phyloP scores from a whole-genome alignment of 495 filamentous ascomycete species.

The Daldinia bambusicola region DNA sequence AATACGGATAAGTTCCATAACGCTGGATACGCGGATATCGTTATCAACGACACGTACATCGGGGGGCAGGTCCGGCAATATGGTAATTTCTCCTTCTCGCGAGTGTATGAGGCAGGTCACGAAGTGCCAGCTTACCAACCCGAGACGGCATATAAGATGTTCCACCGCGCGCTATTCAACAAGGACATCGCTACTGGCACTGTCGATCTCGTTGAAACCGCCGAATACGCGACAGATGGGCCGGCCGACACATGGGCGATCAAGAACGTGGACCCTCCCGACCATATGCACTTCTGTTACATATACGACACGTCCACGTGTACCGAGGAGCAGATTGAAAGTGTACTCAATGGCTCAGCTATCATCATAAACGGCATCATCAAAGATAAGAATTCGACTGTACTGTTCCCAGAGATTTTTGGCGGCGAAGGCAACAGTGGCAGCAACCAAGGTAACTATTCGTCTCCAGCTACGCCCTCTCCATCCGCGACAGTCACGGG shows the following conservation, averaged over 20 bases:
- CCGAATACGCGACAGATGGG: conserved; percentile 61
- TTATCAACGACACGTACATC: conserved; percentile 56
- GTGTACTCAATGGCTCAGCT: conserved; percentile 57
- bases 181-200: conserved; percentile 72
- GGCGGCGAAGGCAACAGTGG: conserved; percentile 59
- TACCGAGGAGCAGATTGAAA: conserved; percentile 58
- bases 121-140: conserved; percentile 78
- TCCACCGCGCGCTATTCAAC: conserved; percentile 66
- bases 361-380: conserved; percentile 61
- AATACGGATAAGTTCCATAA: conserved; percentile 57
- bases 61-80: conserved; percentile 75
- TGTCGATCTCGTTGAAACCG: conserved; percentile 57
- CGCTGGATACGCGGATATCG: conserved; percentile 67
- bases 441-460: conserved; percentile 49
- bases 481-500: conserved; percentile 47
- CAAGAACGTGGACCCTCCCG: conserved; percentile 56
- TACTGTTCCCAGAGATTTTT: conserved; percentile 48
- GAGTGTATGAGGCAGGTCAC: conserved; percentile 77
- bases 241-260: conserved; percentile 63
- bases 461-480: conserved; percentile 44
- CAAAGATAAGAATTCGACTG: conserved; percentile 56
- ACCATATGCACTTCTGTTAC: conserved; percentile 64
- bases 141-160: conserved; percentile 68
- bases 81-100: conserved; percentile 74
- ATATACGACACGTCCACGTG: conserved; percentile 66